Evolutionary conservation across 2,329 filamentous ascomycete genomes (phyloP).

Genomic region (Fusarium sp.): DNA sequence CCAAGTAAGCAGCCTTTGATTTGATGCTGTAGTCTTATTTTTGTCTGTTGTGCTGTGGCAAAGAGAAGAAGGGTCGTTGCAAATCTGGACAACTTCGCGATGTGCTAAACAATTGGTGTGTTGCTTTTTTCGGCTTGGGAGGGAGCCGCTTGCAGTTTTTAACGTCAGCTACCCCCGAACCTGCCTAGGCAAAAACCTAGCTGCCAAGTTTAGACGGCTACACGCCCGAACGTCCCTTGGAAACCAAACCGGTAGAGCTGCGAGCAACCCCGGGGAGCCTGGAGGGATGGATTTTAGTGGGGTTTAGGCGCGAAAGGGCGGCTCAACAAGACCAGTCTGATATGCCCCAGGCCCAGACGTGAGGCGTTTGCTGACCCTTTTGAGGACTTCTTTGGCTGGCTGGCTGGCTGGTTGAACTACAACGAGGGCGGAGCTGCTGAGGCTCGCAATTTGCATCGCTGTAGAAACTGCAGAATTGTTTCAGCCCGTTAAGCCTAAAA

Average conservation of each 20-base stretch:
- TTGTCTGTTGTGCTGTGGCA: constrained; percentile 31
- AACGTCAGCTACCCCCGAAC: constrained; percentile 37
- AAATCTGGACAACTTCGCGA: constrained; percentile 28
- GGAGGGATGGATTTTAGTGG: constrained; percentile 30
- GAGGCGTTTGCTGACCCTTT: constrained; percentile 27
- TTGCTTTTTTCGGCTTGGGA: constrained; percentile 42
- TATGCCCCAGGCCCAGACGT: constrained; percentile 15
- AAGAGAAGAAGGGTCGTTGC: constrained; percentile 20
- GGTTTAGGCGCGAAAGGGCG: constrained; percentile 34
- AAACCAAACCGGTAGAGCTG: constrained; percentile 10
- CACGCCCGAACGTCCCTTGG: constrained; percentile 10
- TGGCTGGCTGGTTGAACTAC: constrained; percentile 19
- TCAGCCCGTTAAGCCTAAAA: constrained; percentile 29
- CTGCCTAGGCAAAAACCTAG: constrained; percentile 27
- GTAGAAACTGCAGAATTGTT: constrained; percentile 33
- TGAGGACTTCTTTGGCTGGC: constrained; percentile 11
- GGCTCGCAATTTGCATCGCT: constrained; percentile 19
- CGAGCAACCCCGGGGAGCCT: constrained; percentile 24
- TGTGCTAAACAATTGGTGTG: constrained; percentile 20
- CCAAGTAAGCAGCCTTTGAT: constrained; percentile 15
- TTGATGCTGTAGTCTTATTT: constrained; percentile 17
- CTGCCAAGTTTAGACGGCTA: constrained; percentile 35
- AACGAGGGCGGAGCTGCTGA: constrained; percentile 25
- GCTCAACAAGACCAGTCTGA: constrained; percentile 32
- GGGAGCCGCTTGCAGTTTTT: constrained; percentile 43